phyloP scores from a whole-genome alignment of 345 rosid genomes.

The Camelina neglecta region DNA sequence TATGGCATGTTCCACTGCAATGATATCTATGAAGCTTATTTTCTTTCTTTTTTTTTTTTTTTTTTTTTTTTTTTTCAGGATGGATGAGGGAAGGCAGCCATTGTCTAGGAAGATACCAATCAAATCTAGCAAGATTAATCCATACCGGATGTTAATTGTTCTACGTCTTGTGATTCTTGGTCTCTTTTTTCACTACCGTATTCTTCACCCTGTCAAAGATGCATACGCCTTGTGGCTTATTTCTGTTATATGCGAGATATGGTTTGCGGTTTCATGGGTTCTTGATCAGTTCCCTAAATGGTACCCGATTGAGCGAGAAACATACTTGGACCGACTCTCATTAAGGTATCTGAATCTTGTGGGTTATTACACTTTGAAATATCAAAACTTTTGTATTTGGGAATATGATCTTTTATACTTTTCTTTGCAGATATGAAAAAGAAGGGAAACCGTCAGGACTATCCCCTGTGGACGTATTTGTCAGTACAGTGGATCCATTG shows the following conservation, averaged over 20 bases:
- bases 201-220: slow-evolving; percentile 87
- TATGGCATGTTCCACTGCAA: slow-evolving; percentile 2
- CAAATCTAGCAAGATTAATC: slow-evolving; percentile 96
- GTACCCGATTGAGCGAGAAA: slow-evolving; percentile 89
- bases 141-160: slow-evolving; percentile 82
- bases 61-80: slow-evolving; percentile 56
- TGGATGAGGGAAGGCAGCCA: slow-evolving; percentile 99
- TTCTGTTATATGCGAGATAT: slow-evolving; percentile 96
- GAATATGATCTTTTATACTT: background rate
- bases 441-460: slow-evolving; percentile 93
- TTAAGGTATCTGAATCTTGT: slow-evolving; percentile 61
- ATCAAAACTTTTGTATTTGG: background rate
- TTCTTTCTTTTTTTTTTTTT: background rate
- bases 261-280: slow-evolving; percentile 99
- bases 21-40: slow-evolving; percentile 23
- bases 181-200: slow-evolving; percentile 89
- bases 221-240: slow-evolving; percentile 97
- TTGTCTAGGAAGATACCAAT: slow-evolving; percentile 93
- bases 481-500: slow-evolving; percentile 97
- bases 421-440: slow-evolving; percentile 80
- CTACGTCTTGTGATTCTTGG: slow-evolving; percentile 90
- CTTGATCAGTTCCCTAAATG: slow-evolving; percentile 99
- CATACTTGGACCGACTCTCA: slow-evolving; percentile 93
- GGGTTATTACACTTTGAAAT: background rate
- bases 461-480: slow-evolving; percentile 80